Percentiles rank a stretch among this genome's conserved stretches.
phyloP scores from a whole-genome alignment of 2,329 filamentous ascomycete species.

The Aspergillus nomiae region DNA sequence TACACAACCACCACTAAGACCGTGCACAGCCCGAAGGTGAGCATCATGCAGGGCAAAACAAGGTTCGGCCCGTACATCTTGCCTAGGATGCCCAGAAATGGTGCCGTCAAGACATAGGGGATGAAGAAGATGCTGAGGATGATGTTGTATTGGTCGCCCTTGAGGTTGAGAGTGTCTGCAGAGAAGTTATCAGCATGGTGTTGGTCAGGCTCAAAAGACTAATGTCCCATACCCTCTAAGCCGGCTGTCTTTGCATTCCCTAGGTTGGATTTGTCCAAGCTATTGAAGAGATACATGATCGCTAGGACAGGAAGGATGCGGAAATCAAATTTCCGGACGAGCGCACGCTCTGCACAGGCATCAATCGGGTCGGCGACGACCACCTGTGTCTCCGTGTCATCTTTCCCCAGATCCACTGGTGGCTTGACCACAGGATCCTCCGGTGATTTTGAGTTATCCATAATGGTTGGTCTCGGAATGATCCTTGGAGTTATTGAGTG shows the following conservation, averaged over 20 bases:
- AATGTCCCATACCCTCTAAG: slow-evolving; percentile 18
- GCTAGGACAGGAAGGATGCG: slow-evolving; percentile 54
- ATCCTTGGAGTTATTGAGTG: neutral
- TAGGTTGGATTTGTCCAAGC: slow-evolving; percentile 46
- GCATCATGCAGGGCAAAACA: slow-evolving; percentile 31
- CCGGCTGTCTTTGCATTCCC: slow-evolving; percentile 32
- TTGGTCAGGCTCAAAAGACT: no score
- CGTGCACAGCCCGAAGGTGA: slow-evolving; percentile 27
- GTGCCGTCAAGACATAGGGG: slow-evolving; percentile 31
- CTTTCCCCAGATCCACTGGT: neutral
- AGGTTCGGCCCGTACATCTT: slow-evolving; percentile 30
- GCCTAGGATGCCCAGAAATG: slow-evolving; percentile 29
- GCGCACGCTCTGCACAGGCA: slow-evolving; percentile 39
- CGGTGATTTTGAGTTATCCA: neutral
- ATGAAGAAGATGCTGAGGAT: slow-evolving; percentile 32
- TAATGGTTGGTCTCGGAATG: neutral
- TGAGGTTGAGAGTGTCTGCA: slow-evolving; percentile 24
- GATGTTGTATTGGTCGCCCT: slow-evolving; percentile 30
- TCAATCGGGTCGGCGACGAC: slow-evolving; percentile 30
- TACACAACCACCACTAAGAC: slow-evolving; percentile 24
- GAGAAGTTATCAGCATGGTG: neutral
- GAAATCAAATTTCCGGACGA: slow-evolving; percentile 54
- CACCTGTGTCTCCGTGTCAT: neutral
- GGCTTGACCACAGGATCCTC: neutral
- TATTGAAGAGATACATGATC: slow-evolving; percentile 58